These are phyloP conservation scores for Cyclotella distinguenda DNA, from an alignment of 108 stramenopile genomes.

Conservation along the genomic window DNA sequence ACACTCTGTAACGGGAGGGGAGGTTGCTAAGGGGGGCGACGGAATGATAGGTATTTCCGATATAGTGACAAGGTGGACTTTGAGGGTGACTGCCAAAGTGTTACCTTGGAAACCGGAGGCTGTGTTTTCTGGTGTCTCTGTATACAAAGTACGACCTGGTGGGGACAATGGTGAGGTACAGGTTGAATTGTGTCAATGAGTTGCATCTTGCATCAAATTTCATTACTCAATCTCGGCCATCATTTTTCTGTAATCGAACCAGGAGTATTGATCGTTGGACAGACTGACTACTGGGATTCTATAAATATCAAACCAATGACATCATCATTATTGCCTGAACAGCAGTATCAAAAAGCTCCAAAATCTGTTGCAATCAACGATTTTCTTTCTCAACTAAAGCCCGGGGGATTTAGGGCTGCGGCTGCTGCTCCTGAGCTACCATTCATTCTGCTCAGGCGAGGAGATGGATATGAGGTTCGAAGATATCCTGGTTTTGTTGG, in stretches of 20 bases:
- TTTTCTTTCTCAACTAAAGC: slow-evolving; percentile 77
- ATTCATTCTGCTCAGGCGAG: slow-evolving; percentile 79
- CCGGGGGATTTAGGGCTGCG: slow-evolving; percentile 55
- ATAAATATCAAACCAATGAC: slow-evolving; percentile 68
- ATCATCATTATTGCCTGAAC: slow-evolving; percentile 15
- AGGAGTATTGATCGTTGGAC: slow-evolving; percentile 59
- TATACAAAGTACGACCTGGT: slow-evolving; percentile 71
- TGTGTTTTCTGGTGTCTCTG: slow-evolving; percentile 91
- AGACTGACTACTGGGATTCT: slow-evolving; percentile 94
- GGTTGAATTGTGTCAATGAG: not conserved
- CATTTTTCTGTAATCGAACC: no score
- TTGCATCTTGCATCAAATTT: not conserved
- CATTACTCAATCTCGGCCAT: no score
- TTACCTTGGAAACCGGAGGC: slow-evolving; percentile 92
- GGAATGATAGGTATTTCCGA: slow-evolving; percentile 43
- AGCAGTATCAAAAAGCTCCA: slow-evolving; percentile 63
- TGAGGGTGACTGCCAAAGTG: slow-evolving; percentile 76
- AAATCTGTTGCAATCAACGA: slow-evolving; percentile 66
- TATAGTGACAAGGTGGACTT: slow-evolving; percentile 90
- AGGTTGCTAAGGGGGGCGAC: slow-evolving; percentile 19
- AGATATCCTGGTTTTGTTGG: slow-evolving; percentile 71
- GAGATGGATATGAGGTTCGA: slow-evolving; percentile 79
- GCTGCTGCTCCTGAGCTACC: slow-evolving; percentile 80
- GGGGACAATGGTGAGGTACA: slow-evolving; percentile 42
- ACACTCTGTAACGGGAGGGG: slow-evolving; percentile 83